Base-by-base conservation (phyloP, 805 yeast species). In the Saturnispora sekii region DNA sequence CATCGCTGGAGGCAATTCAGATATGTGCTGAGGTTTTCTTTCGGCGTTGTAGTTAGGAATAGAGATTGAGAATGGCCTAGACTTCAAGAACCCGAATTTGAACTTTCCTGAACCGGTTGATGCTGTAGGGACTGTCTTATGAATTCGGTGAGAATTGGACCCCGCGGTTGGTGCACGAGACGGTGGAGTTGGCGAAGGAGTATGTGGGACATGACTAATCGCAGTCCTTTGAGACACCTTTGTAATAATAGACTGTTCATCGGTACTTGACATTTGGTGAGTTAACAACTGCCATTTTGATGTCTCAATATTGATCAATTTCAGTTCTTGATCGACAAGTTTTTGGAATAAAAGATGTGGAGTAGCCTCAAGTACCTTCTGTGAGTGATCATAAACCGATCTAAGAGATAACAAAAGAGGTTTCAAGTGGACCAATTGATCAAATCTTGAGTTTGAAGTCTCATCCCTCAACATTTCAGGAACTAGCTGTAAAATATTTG, bases 21-120 rank as follows among this genome's bases (percentile, higher is more conserved):
- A 56, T 1, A 76, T 70, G n/a, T 61, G 63, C 21, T 73, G 73
- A 31, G 71, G 61, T 52, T 53, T 53, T 18, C 36, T 48, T 42
- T 57, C 61, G 9, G 35, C 18, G 10, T 34, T 41, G 2, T 21
- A 28, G 21, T 10, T 26, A 5, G 37, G 10, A n/a, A 63, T 74
- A 51, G 69, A 72, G 38, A 77, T 66, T 1, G 83, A 72, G 51
- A 82, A 82, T 26, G 85, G 81, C 44, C 84, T 69, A 1, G 77
- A 66, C 12, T 56, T 58, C 30, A 65, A 54, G 12, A 65, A 48
- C 3, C 65, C 63, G 15, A 61, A 49, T 40, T 53, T 61, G 38
- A 59, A 60, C 31, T 56, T 58, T 4, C 35, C 48, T 16, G 34
- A 47, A 34, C 41, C 35, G 17, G 37, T 10, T 14, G 45, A 29